A percentile compares a stretch with the other conserved stretches of the same genome.
Conservation (phyloP, 768 basidiomycete species). For the Mrakia blollopis region DNA sequence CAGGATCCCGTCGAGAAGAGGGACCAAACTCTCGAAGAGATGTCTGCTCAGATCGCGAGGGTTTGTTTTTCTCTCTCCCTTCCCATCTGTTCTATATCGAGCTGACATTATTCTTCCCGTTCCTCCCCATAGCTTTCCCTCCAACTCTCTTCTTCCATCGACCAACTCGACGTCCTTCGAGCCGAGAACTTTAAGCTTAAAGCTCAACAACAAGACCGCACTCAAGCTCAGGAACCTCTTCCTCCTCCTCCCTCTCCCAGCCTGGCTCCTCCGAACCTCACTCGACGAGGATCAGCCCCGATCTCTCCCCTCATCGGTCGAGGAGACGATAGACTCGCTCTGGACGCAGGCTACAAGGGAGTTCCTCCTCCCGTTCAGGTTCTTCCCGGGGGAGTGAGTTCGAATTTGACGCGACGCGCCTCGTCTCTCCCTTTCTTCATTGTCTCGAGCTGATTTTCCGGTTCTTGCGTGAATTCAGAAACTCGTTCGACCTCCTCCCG, state of each 20-base stretch:
- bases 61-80: neutral
- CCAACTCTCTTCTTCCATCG: neutral
- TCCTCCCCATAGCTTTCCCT: neutral
- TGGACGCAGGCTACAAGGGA: neutral
- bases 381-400: constrained; percentile 6
- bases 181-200: constrained; percentile 3
- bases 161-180: constrained; percentile 11
- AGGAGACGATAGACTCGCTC: neutral
- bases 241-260: neutral
- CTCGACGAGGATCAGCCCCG: neutral
- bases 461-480: neutral
- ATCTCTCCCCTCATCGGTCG: neutral
- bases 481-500: neutral
- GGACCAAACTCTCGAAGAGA: neutral
- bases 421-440: neutral
- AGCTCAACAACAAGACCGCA: neutral
- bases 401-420: neutral
- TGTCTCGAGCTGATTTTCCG: neutral
- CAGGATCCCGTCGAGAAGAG: neutral
- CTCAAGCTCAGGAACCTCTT: no score
- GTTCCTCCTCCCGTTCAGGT: constrained; percentile 4
- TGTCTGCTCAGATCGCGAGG: neutral
- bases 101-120: neutral
- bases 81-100: neutral
- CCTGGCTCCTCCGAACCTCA: neutral